A percentile compares a stretch with the other conserved stretches of the same genome.
Evolutionary conservation across 805 yeast genomes (phyloP).

Genomic region (Danielia oregonensis): DNA sequence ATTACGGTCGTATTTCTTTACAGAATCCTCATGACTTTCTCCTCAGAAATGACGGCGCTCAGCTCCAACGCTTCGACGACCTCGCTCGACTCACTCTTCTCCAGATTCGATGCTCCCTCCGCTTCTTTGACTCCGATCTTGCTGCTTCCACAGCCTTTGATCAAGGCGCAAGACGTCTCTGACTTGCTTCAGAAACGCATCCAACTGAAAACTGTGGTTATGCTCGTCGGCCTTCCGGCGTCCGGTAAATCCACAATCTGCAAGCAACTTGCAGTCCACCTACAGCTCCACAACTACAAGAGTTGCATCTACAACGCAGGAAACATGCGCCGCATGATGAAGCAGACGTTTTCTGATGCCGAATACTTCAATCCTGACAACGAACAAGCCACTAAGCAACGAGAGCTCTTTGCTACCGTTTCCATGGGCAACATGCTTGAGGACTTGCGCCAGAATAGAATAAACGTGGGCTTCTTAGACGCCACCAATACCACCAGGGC

Average conservation of each 20-base stretch:
- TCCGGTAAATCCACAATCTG: slow-evolving; percentile 39
- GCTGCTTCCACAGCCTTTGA: slow-evolving; percentile 8
- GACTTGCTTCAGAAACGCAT: slow-evolving; percentile 12
- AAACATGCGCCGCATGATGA: slow-evolving; percentile 40
- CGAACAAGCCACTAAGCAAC: slow-evolving; percentile 23
- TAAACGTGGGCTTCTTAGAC: slow-evolving; percentile 38
- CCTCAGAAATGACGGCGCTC: slow-evolving; percentile 4
- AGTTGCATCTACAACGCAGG: slow-evolving; percentile 45
- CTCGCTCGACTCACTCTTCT: slow-evolving; percentile 30
- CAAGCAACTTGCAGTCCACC: slow-evolving; percentile 25
- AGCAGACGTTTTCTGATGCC: slow-evolving; percentile 23
- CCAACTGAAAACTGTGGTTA: slow-evolving; percentile 20
- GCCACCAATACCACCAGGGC: slow-evolving; percentile 40
- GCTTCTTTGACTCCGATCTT: slow-evolving; percentile 17
- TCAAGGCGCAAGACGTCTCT: slow-evolving; percentile 10
- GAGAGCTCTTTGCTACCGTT: slow-evolving; percentile 35
- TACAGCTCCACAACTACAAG: slow-evolving; percentile 9
- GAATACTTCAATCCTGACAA: slow-evolving; percentile 38
- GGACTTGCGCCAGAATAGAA: slow-evolving; percentile 23
- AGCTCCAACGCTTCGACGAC: slow-evolving; percentile 18
- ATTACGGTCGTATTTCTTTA: too few relatives aligned
- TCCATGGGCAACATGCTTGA: slow-evolving; percentile 28
- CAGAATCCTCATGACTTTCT: too few relatives aligned
- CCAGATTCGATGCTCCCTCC: slow-evolving; percentile 11
- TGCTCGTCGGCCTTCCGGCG: slow-evolving; percentile 42